phyloP scores from a whole-genome alignment of 352 stramenopile species.

The Phytophthora rubi region DNA sequence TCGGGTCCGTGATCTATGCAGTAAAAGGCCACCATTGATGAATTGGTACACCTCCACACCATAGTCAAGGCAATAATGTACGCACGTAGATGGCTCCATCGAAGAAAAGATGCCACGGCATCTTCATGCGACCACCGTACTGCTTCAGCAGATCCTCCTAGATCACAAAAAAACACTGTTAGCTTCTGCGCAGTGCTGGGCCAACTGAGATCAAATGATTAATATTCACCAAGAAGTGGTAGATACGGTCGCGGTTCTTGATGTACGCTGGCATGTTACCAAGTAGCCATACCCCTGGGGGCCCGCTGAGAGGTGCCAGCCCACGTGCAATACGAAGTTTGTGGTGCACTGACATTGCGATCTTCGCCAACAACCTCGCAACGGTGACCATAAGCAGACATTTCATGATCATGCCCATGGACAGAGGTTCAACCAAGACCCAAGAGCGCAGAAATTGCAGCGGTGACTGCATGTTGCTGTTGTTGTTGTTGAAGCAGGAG shows the following conservation, averaged over 20 bases:
- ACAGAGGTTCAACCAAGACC: not conserved
- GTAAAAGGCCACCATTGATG: not conserved
- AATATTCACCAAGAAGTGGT: constrained; percentile 52
- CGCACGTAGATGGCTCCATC: constrained; percentile 63
- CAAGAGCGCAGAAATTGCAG: not conserved
- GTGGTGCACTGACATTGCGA: constrained; percentile 35
- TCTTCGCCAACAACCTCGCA: constrained; percentile 15
- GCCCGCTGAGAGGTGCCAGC: constrained; percentile 49
- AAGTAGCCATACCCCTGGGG: constrained; percentile 53
- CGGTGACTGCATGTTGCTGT: not conserved
- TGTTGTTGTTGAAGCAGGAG: not conserved
- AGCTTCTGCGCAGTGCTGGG: not conserved
- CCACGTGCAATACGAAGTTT: constrained; percentile 63
- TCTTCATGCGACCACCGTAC: constrained; percentile 62
- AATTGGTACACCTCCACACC: not conserved
- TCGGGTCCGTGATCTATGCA: constrained; percentile 55
- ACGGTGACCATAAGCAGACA: constrained; percentile 10
- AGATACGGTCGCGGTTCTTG: constrained; percentile 60
- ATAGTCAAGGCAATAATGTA: not conserved
- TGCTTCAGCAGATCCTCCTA: constrained; percentile 51
- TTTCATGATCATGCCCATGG: constrained; percentile 4
- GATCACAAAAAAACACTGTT: not conserved
- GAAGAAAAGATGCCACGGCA: constrained; percentile 70
- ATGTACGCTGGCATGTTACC: constrained; percentile 65
- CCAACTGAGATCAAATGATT: not conserved